These are phyloP conservation scores for Ogataea angusta DNA, from an alignment of 805 yeast genomes.

Conservation along the genomic window DNA sequence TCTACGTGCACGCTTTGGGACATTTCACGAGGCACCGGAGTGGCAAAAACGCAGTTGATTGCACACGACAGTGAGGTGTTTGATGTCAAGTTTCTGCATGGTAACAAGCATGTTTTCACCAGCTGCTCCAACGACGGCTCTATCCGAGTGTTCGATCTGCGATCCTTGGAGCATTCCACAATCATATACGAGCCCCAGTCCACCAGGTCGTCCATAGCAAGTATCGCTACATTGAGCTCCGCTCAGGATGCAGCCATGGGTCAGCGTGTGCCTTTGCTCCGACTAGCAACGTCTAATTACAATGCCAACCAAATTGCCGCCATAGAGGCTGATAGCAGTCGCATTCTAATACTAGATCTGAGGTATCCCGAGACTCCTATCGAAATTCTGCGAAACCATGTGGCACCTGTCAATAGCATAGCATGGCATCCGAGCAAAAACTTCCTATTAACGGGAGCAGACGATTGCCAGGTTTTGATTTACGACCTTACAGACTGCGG, in stretches of 20 bases:
- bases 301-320: conserved; percentile 86
- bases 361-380: conserved; percentile 85
- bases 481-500: conserved; percentile 49
- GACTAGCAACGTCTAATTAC: conserved; percentile 72
- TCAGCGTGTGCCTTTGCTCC: conserved; percentile 57
- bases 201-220: conserved; percentile 10
- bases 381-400: conserved; percentile 63
- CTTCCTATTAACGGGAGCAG: conserved; percentile 59
- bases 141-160: conserved; percentile 83
- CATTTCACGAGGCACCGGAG: conserved; percentile 52
- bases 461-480: conserved; percentile 68
- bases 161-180: conserved; percentile 89
- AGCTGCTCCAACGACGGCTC: conserved; percentile 96
- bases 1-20: conserved; percentile 99
- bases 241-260: conserved; percentile 8
- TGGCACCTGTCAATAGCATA: conserved; percentile 65
- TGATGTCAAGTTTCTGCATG: conserved; percentile 82
- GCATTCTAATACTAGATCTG: conserved; percentile 72
- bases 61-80: conserved; percentile 96
- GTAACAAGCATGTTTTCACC: conserved; percentile 74
- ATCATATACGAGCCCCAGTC: conserved; percentile 80
- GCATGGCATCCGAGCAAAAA: conserved; percentile 82
- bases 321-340: conserved; percentile 64
- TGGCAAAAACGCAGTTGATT: conserved; percentile 87
- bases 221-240: neutral